Evolutionary conservation across 768 basidiomycete genomes (phyloP).

Genomic region (Naganishia antarctica): DNA sequence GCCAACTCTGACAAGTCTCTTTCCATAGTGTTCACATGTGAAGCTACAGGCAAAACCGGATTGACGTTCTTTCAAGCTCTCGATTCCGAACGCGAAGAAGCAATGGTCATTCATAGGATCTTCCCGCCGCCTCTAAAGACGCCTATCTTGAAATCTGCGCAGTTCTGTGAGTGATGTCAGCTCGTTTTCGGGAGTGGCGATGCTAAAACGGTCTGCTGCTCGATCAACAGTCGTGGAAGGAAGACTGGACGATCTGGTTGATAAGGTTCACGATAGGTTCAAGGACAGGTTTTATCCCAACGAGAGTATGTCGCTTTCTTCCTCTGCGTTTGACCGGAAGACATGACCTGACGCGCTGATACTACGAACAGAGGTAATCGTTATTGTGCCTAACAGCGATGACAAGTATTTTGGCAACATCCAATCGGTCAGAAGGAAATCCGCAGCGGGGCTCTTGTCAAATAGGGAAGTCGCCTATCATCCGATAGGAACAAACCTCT

Average conservation of each 20-base stretch:
- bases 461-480: neutral
- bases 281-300: constrained; percentile 88
- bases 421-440: neutral
- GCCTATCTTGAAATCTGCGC: constrained; percentile 82
- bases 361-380: constrained; percentile 65
- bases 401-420: constrained; percentile 83
- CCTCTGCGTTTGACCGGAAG: constrained; percentile 15
- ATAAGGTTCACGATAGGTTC: constrained; percentile 91
- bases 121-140: constrained; percentile 91
- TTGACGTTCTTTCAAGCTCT: constrained; percentile 92
- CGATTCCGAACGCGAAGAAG: constrained; percentile 84
- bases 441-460: neutral
- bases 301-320: constrained; percentile 65
- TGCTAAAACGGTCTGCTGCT: constrained; percentile 6
- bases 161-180: constrained; percentile 99
- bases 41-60: constrained; percentile 11
- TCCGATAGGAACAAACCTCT: constrained; percentile 9
- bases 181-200: too few species aligned
- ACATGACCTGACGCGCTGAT: constrained; percentile 6
- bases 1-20: neutral
- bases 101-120: constrained; percentile 76
- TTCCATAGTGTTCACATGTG: constrained; percentile 23
- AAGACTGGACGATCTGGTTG: constrained; percentile 87
- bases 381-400: constrained; percentile 65
- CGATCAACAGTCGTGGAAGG: constrained; percentile 63